A percentile compares a stretch with the other conserved stretches of the same genome.
Evolutionary conservation across 208 protist species (phyloP).

Genomic region (Acanthamoeba triangularis): DNA sequence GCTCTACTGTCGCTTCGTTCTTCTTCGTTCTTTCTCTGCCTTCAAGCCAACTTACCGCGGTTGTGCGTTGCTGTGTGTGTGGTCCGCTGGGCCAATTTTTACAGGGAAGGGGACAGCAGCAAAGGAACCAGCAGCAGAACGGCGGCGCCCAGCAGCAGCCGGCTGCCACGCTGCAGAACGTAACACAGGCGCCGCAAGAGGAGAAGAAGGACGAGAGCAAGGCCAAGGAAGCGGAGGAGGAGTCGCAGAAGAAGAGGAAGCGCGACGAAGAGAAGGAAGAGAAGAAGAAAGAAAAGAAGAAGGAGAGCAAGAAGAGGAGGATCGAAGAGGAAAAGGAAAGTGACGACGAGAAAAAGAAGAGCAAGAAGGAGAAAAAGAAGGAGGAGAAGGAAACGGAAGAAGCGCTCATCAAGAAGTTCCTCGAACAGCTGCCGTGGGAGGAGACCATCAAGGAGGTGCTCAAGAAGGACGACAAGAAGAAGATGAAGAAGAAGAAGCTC

Average conservation of each 20-base stretch:
- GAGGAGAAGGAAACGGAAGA: neutral
- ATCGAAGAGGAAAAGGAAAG: neutral
- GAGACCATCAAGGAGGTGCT: slow-evolving; percentile 42
- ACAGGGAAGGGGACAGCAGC: too few species aligned
- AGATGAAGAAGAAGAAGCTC: slow-evolving; percentile 58
- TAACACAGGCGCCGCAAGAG: neutral
- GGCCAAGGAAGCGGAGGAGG: neutral
- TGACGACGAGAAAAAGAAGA: neutral
- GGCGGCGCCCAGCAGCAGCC: neutral
- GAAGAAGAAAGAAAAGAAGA: neutral
- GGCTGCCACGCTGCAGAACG: neutral
- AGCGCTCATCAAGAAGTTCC: neutral
- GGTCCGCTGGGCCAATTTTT: too few species aligned
- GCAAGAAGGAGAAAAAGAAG: neutral
- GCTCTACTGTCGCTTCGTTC: too few species aligned
- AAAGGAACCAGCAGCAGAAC: neutral
- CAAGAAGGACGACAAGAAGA: slow-evolving; percentile 31
- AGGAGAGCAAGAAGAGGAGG: neutral
- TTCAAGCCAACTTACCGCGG: too few species aligned
- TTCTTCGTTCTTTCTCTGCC: too few species aligned
- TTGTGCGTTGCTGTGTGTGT: too few species aligned
- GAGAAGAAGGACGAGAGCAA: neutral
- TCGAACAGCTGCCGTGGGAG: neutral
- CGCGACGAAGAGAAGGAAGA: neutral
- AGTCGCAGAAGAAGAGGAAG: neutral